phyloP scores from a whole-genome alignment of 805 yeast genomes.

The Ogataea paradorogensis region DNA sequence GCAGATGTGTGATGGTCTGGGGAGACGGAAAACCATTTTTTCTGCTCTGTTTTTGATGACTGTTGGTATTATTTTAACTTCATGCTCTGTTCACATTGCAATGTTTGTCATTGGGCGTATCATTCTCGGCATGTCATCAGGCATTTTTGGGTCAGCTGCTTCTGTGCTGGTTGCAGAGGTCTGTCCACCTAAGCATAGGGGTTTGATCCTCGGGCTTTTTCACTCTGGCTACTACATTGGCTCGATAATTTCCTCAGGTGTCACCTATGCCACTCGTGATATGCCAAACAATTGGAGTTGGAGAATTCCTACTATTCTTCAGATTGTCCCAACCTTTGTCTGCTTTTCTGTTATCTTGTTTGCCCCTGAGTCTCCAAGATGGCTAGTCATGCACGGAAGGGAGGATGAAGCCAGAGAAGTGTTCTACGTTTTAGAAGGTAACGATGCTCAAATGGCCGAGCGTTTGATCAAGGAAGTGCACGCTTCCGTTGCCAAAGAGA shows the following conservation, averaged over 20 bases:
- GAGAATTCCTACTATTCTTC: conserved; percentile 51
- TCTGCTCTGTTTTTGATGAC: conserved; percentile 51
- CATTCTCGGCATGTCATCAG: conserved; percentile 44
- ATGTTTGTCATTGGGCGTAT: conserved; percentile 43
- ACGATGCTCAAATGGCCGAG: conserved; percentile 29
- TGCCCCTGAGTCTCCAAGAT: conserved; percentile 44
- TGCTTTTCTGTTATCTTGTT: conserved; percentile 7
- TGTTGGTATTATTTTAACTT: conserved; percentile 51
- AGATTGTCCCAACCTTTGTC: conserved; percentile 20
- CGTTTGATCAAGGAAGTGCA: conserved; percentile 33
- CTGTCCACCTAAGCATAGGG: conserved; percentile 42
- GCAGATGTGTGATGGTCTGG: conserved; percentile 30
- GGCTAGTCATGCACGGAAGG: conserved; percentile 34
- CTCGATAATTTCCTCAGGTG: conserved; percentile 43
- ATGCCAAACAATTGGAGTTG: conserved; percentile 42
- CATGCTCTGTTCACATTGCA: conserved; percentile 26
- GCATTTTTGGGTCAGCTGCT: conserved; percentile 39
- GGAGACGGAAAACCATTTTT: conserved; percentile 56
- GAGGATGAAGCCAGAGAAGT: conserved; percentile 34
- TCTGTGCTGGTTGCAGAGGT: conserved; percentile 49
- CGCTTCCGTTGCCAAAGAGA: conserved; percentile 28
- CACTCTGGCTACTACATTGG: conserved; percentile 45
- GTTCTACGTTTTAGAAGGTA: conserved; percentile 34
- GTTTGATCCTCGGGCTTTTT: conserved; percentile 39
- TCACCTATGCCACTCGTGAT: conserved; percentile 39